These are phyloP conservation scores for Carex kokanica DNA, from an alignment of 176 grass and related monocot species.

Conservation along the genomic window DNA sequence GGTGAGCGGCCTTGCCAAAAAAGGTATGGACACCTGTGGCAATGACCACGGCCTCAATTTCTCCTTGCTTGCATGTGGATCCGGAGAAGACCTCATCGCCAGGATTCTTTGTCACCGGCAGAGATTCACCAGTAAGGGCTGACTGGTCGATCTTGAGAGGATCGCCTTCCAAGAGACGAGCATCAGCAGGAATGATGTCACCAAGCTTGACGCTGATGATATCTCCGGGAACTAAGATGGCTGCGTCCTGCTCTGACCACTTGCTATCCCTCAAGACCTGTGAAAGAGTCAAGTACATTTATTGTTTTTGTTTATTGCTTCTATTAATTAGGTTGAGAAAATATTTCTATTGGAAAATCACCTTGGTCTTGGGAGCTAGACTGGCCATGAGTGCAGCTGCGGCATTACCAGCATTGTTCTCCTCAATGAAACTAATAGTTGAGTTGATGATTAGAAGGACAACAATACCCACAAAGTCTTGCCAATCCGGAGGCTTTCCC, in stretches of 20 bases:
- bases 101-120: constrained; percentile 65
- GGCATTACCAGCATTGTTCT: constrained; percentile 81
- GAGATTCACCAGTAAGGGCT: constrained; percentile 81
- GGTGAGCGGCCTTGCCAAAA: constrained; percentile 96
- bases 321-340: background rate
- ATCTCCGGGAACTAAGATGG: constrained; percentile 80
- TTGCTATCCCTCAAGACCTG: constrained; percentile 63
- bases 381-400: constrained; percentile 88
- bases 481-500: constrained; percentile 71
- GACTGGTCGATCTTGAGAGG: constrained; percentile 93
- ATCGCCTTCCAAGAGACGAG: constrained; percentile 77
- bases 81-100: constrained; percentile 93
- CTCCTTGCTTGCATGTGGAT: constrained; percentile 87
- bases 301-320: background rate
- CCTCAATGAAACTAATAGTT: constrained; percentile 89
- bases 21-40: constrained; percentile 92
- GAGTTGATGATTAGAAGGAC: constrained; percentile 87
- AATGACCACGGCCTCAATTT: constrained; percentile 91
- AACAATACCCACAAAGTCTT: constrained; percentile 87
- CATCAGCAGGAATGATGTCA: constrained; percentile 91
- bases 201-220: constrained; percentile 99
- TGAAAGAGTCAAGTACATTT: background rate
- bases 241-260: constrained; percentile 80
- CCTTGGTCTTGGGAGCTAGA: constrained; percentile 80
- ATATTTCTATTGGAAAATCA: background rate